Evolutionary conservation across 164 flowering plant species (phyloP).

Genomic region (Platanus orientalis): DNA sequence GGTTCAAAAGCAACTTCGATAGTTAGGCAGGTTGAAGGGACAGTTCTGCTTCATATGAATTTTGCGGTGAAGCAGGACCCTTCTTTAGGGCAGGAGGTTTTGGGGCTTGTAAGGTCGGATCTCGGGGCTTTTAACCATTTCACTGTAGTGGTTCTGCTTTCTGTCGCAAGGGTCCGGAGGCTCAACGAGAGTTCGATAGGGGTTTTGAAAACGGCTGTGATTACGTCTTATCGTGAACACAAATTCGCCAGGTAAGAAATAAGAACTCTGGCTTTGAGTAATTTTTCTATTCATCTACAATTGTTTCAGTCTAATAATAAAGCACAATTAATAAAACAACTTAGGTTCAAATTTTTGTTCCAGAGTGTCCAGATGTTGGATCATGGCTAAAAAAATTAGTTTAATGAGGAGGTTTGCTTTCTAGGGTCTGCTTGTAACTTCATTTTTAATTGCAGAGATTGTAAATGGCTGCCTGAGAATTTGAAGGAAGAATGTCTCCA

Average conservation of each 20-base stretch:
- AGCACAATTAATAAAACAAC: no score
- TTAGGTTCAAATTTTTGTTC: not conserved
- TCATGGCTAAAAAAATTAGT: not conserved
- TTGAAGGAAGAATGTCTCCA: slow-evolving; percentile 50
- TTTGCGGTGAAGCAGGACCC: slow-evolving; percentile 94
- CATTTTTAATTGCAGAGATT: slow-evolving; percentile 39
- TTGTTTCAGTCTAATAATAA: not conserved
- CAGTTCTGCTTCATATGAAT: slow-evolving; percentile 81
- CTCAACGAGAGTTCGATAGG: slow-evolving; percentile 57
- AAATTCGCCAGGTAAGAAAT: slow-evolving; percentile 43
- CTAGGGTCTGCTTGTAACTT: slow-evolving; percentile 2
- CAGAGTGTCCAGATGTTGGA: not conserved
- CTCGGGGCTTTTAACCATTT: slow-evolving; percentile 63
- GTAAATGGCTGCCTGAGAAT: slow-evolving; percentile 62
- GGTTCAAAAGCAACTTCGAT: slow-evolving; percentile 29
- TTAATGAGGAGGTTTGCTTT: not conserved
- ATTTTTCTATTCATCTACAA: not conserved
- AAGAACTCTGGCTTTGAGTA: not conserved
- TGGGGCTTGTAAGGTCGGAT: slow-evolving; percentile 53
- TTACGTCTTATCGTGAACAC: slow-evolving; percentile 51
- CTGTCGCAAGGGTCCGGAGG: slow-evolving; percentile 65
- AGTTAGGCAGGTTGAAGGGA: slow-evolving; percentile 79
- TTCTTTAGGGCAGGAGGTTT: slow-evolving; percentile 63
- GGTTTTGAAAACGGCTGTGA: slow-evolving; percentile 44
- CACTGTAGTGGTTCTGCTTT: slow-evolving; percentile 50